These are phyloP conservation scores for Citrus glauca DNA, from an alignment of 345 rosid species.

Conservation along the genomic window DNA sequence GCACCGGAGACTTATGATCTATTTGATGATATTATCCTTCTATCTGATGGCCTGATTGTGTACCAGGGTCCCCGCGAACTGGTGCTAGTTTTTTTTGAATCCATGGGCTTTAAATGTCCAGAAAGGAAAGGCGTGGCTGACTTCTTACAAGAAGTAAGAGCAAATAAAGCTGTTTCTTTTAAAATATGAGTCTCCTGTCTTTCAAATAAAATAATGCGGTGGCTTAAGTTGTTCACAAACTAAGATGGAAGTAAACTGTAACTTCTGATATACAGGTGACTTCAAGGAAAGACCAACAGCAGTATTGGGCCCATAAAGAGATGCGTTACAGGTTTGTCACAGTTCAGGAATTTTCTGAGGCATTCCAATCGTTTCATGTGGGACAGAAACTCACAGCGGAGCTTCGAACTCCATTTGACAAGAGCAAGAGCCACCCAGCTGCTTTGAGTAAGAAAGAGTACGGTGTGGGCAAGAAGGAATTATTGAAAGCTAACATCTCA, in stretches of 20 bases:
- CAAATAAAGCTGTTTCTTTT: background rate
- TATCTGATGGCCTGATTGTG: slow-evolving; percentile 51
- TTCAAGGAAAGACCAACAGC: slow-evolving; percentile 68
- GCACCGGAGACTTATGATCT: slow-evolving; percentile 76
- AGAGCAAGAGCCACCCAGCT: slow-evolving; percentile 49
- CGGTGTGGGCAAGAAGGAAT: slow-evolving; percentile 48
- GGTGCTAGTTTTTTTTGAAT: slow-evolving; percentile 39
- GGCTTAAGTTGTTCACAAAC: background rate
- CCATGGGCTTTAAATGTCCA: slow-evolving; percentile 70
- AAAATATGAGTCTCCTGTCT: slow-evolving; percentile 11
- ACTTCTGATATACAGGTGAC: slow-evolving; percentile 41
- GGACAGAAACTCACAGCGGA: slow-evolving; percentile 38
- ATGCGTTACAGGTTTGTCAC: slow-evolving; percentile 47
- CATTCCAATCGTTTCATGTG: slow-evolving; percentile 37
- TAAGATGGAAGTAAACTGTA: background rate
- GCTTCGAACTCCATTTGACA: slow-evolving; percentile 45
- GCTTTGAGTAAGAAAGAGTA: slow-evolving; percentile 47
- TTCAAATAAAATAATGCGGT: no score
- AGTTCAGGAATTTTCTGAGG: slow-evolving; percentile 45
- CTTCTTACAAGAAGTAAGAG: slow-evolving; percentile 73
- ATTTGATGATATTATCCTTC: slow-evolving; percentile 65
- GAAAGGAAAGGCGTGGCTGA: slow-evolving; percentile 75
- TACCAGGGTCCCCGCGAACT: no score
- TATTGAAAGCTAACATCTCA: slow-evolving; percentile 49
- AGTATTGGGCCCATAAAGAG: slow-evolving; percentile 51